Evolutionary conservation across 371 early-diverging fungal genomes (phyloP), one percentile per base, ranked within the genome.

Genomic region (Mortierella sp.): DNA sequence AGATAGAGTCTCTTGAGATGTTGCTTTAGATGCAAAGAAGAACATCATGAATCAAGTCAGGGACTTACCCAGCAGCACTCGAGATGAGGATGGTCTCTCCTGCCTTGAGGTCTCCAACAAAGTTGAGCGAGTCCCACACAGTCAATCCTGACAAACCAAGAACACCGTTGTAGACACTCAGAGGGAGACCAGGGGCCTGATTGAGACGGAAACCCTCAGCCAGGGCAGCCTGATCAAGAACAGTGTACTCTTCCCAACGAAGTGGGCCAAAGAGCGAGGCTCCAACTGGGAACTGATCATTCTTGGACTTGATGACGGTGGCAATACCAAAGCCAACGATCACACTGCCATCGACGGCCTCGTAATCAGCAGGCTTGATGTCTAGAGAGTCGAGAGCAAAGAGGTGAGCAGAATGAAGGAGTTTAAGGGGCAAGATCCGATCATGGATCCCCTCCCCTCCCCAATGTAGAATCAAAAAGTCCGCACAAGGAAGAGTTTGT

Each of bases 81-180:
- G 84, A 86, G 28, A 88, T 82, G 43, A 85, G 81, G 23, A 88
- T 77, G 12, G 92, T 91, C 66, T 93, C 91, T n/a, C 92, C 92
- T 5, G 68, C 74, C 81, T 90, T 90, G 62, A 92, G 87, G 15
- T 84, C 67, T 12, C 87, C 86, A 29, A 84, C 68, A 52, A 70
- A 61, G 30, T 84, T 47, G 7, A 72, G 19, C 21, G 72, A 66
- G 25, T 68, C 77, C 59, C 67, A 77, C 4, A 57, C 68, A 0
- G 77, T 72, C 68, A 86, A 74, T 21, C 89, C 89, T 52, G 88
- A 84, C 74, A 90, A 81, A 44, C 85, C 89, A 21, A 88, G 70
- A 21, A 84, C 81, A 47, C 88, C 87, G 14, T 66, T 77, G 64
- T 72, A 77, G 18, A 28, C 26, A 6, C 47, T 46, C 45, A 19